Evolutionary conservation across 495 filamentous ascomycete species (phyloP), one percentile per base, ranked within the genome.

Genomic region (Hypoxylon perforatum): DNA sequence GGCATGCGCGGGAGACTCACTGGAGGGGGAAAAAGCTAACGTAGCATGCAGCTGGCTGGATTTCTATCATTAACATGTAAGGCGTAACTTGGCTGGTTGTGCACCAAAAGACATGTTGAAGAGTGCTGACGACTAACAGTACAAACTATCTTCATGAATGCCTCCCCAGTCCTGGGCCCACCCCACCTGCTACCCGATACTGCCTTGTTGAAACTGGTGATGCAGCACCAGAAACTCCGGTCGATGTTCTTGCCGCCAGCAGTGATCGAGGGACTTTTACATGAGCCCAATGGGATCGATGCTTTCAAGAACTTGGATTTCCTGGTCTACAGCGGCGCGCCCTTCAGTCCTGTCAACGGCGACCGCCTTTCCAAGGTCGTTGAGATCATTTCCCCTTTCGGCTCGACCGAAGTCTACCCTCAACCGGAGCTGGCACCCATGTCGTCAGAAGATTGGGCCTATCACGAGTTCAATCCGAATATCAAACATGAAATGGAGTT

Each of bases 311-410:
- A 45, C 23, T 11, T 77, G 4, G 63, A 76, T 7, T 65, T 66
- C 15, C 22, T 78, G 19, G 54, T 51, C 17, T 76, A 46, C 30
- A 66, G 62, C n/a, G 75, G 73, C 1, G 69, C 63, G 6, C 65
- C 65, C 2, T 47, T 58, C 10, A 45, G 54, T 10, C 15, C 25
- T 4, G 3, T 12, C 3, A 49, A 50, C 18, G 72, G 72, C 1
- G 50, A 65, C 21, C 18, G 19, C 1, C 61, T 75, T 7, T 35
- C 52, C 1, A 36, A 42, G 2, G 28, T 57, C 0, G 67, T 63
- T 3, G 47, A 22, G 8, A 49, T 73, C 0, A 8, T 54, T 19
- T 63, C 67, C 14, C 59, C 59, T 73, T 67, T 66, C 10, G 72
- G 72, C 1, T 63, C 52, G 19, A 69, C 61, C 0, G 70, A 73